phyloP scores from a whole-genome alignment of 2,329 filamentous ascomycete species.

The Myriosclerotinia scirpicola region DNA sequence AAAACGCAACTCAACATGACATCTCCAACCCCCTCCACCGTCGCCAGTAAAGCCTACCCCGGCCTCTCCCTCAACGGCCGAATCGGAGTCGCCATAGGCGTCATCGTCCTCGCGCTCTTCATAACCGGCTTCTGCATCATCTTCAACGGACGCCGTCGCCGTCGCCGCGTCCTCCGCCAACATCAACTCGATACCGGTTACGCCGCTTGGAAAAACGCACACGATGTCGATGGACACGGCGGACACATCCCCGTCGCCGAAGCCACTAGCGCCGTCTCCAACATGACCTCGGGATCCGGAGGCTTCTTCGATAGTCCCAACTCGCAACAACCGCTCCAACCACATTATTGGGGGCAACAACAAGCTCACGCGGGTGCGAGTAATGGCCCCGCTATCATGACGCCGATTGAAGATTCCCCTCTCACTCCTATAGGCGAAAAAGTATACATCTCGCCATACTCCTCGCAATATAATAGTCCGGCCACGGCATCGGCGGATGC shows the following conservation, averaged over 20 bases:
- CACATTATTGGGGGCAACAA: constrained; percentile 46
- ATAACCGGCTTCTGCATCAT: constrained; percentile 54
- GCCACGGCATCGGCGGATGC: constrained; percentile 39
- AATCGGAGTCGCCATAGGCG: constrained; percentile 58
- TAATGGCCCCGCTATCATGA: constrained; percentile 12
- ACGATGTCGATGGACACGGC: constrained; percentile 22
- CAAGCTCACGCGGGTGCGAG: constrained; percentile 42
- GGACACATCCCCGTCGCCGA: constrained; percentile 21
- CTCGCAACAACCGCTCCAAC: constrained; percentile 53
- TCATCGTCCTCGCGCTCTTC: constrained; percentile 49
- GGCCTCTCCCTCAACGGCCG: constrained; percentile 55
- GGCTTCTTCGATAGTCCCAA: constrained; percentile 50
- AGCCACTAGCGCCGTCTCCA: constrained; percentile 34
- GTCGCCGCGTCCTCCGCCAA: constrained; percentile 52
- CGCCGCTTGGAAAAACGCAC: constrained; percentile 31
- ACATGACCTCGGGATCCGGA: constrained; percentile 40
- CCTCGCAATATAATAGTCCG: constrained; percentile 59
- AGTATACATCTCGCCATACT: constrained; percentile 60
- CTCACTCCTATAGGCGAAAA: constrained; percentile 43
- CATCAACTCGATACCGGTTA: constrained; percentile 36
- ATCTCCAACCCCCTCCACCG: constrained; percentile 46
- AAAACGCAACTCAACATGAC: constrained; percentile 50
- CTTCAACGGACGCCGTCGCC: constrained; percentile 55
- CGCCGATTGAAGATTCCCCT: constrained; percentile 27
- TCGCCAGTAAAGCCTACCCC: constrained; percentile 18